These are phyloP conservation scores for Selaginella moellendorffii DNA, from an alignment of 75 land plant species.

Conservation along the genomic window DNA sequence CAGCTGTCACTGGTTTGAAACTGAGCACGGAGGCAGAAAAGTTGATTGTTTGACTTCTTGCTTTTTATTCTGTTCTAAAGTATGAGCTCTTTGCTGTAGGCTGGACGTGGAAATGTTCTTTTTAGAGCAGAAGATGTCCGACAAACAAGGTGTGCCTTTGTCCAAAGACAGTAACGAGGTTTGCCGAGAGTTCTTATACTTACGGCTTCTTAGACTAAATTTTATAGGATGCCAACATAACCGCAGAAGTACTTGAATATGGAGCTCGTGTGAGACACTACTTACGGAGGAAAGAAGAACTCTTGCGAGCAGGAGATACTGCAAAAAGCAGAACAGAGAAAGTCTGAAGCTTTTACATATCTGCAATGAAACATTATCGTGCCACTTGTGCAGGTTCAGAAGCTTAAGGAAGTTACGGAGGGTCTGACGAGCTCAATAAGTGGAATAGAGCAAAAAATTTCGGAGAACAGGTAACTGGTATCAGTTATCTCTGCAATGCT, in stretches of 20 bases:
- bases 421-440: neutral
- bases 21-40: conserved; percentile 53
- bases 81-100: neutral
- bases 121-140: conserved; percentile 5
- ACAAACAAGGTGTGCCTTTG: conserved; percentile 8
- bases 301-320: conserved; percentile 1
- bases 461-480: conserved; percentile 14
- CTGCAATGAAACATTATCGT: neutral
- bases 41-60: conserved; percentile 17
- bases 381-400: conserved; percentile 10
- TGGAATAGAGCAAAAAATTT: conserved; percentile 13
- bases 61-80: neutral
- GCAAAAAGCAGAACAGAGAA: conserved; percentile 7
- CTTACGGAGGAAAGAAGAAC: conserved; percentile 13
- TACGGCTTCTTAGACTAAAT: neutral
- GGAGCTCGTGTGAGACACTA: conserved; percentile 7
- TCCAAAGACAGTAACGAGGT: neutral
- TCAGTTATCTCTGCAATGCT: neutral
- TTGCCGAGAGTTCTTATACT: neutral
- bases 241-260: conserved; percentile 8
- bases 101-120: conserved; percentile 12
- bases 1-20: conserved; percentile 66
- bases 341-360: neutral
- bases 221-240: neutral
- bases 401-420: conserved; percentile 11